A percentile compares a stretch with the other conserved stretches of the same genome.
These are phyloP conservation scores for Neofusicoccum umdonicola DNA, from an alignment of 2,329 filamentous ascomycete species.

Conservation along the genomic window DNA sequence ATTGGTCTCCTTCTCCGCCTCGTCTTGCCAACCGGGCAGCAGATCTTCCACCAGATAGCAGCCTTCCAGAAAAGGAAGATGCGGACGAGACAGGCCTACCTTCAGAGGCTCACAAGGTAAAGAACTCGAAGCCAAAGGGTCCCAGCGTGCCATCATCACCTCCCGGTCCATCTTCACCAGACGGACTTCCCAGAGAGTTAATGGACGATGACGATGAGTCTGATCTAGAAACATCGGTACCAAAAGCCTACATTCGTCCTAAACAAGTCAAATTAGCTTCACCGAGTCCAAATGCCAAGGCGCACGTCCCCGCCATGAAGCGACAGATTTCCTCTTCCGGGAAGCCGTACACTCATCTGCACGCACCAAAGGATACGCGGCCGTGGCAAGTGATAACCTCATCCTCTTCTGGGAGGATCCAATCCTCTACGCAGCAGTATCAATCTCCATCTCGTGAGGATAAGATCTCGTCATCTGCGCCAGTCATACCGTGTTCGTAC, in stretches of 20 bases:
- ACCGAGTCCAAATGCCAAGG: neutral
- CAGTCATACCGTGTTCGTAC: neutral
- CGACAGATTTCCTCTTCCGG: neutral
- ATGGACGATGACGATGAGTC: neutral
- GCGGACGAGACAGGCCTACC: neutral
- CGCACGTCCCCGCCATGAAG: neutral
- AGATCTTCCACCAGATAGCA: constrained; percentile 5
- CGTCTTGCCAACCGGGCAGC: neutral
- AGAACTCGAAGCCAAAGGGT: too few species aligned
- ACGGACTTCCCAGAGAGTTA: neutral
- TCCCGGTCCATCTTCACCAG: neutral
- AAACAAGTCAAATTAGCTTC: neutral
- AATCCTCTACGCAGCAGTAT: neutral
- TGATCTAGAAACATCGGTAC: neutral
- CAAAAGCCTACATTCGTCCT: neutral
- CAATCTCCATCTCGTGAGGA: neutral
- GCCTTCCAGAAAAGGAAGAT: neutral
- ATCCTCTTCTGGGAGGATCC: neutral
- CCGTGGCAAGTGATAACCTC: neutral
- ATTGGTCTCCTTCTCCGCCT: neutral
- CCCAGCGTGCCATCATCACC: neutral
- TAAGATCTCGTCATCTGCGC: neutral
- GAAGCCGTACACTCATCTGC: neutral
- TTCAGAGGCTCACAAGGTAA: too few species aligned
- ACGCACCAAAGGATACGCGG: neutral